These are phyloP conservation scores for Hyphopichia fennica DNA, from an alignment of 1,139 yeast species.

Conservation along the genomic window DNA sequence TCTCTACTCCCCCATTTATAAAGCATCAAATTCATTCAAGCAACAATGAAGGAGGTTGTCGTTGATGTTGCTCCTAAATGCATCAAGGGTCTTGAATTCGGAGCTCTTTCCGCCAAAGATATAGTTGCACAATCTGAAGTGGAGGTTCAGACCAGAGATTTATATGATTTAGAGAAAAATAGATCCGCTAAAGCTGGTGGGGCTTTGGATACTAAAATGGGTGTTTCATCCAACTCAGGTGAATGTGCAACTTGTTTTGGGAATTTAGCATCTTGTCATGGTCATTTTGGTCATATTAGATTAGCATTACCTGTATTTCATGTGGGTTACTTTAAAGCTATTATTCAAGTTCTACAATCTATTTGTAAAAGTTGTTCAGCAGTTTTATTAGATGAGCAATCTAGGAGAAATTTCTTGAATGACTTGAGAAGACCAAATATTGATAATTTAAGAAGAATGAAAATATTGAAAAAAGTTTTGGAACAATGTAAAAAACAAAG, in stretches of 20 bases:
- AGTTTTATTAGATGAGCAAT: constrained; percentile 69
- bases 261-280: constrained; percentile 90
- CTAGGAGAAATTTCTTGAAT: constrained; percentile 63
- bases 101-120: constrained; percentile 88
- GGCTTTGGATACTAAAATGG: constrained; percentile 91
- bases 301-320: constrained; percentile 96
- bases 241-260: constrained; percentile 95
- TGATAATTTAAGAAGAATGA: constrained; percentile 92
- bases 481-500: constrained; percentile 97
- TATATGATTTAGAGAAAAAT: constrained; percentile 85
- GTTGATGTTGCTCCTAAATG: constrained; percentile 86
- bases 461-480: constrained; percentile 71
- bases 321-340: constrained; percentile 93
- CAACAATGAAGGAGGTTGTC: constrained; percentile 66
- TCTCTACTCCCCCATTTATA: too few species aligned
- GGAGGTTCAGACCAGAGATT: constrained; percentile 86
- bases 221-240: constrained; percentile 80
- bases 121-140: constrained; percentile 93
- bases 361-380: constrained; percentile 91
- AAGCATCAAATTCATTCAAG: too few species aligned
- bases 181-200: constrained; percentile 79
- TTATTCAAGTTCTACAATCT: constrained; percentile 83
- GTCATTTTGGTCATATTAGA: constrained; percentile 95
- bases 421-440: constrained; percentile 87
- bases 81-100: constrained; percentile 88